These are phyloP conservation scores for Magnolia officinalis DNA, from an alignment of 164 flowering plant genomes.

Conservation along the genomic window DNA sequence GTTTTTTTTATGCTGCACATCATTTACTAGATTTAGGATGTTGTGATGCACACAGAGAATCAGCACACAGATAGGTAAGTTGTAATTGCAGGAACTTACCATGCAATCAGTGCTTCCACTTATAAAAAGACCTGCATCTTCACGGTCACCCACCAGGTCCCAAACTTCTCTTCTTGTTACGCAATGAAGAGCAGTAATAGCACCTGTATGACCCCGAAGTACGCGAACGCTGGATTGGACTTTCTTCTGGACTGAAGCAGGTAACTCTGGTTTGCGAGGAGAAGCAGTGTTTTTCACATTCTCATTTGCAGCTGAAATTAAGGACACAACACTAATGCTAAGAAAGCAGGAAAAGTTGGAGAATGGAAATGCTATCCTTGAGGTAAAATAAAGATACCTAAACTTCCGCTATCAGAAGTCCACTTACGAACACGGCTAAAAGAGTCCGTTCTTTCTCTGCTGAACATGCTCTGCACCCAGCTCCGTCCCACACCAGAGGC, in stretches of 20 bases:
- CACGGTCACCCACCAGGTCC: slow-evolving; percentile 99
- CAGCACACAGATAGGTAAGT: too few species aligned
- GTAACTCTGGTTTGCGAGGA: slow-evolving; percentile 55
- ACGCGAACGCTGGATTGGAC: slow-evolving; percentile 63
- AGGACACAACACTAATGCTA: slow-evolving; percentile 12
- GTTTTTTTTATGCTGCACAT: too few species aligned
- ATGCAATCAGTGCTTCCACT: slow-evolving; percentile 96
- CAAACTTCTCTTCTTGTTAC: slow-evolving; percentile 97
- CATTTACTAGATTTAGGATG: too few species aligned
- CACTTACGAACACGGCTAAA: slow-evolving; percentile 71
- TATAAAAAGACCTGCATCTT: slow-evolving; percentile 96
- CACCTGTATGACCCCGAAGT: slow-evolving; percentile 92
- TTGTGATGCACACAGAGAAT: too few species aligned
- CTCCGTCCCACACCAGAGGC: slow-evolving; percentile 94
- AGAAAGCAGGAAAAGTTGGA: slow-evolving; percentile 1
- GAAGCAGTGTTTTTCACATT: slow-evolving; percentile 34
- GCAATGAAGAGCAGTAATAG: slow-evolving; percentile 89
- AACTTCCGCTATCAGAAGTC: slow-evolving; percentile 63
- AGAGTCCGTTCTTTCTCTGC: slow-evolving; percentile 76
- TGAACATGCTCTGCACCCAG: slow-evolving; percentile 99
- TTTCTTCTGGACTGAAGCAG: slow-evolving; percentile 66
- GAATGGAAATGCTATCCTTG: not conserved
- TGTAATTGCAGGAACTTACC: slow-evolving; percentile 34
- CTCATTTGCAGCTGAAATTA: slow-evolving; percentile 48
- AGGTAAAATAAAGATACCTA: slow-evolving; percentile 29